Base-by-base conservation (phyloP, 2,329 filamentous ascomycete genomes). In the Iodosphaeria phyllophila region DNA sequence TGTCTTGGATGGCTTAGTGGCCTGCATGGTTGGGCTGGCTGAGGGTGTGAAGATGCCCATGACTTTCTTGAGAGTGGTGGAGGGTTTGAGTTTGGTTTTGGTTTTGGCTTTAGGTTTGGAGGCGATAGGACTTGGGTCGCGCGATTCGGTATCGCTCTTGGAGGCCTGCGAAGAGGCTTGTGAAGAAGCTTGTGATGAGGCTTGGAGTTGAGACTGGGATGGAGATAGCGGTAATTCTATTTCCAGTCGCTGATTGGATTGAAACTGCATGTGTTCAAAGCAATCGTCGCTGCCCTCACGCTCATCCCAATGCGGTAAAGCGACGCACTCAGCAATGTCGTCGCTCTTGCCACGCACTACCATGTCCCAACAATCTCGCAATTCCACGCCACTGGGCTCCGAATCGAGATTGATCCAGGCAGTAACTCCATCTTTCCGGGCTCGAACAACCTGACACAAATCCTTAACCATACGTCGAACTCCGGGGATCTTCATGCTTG, bases 331-430 rank as follows among this genome's bases (percentile, higher is more conserved):
- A 12, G 89, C 89, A 19, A 98, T 75, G 34, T 83, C 73, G 44
- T 98, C 89, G 43, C 80, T 89, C 38, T 77, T 76, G 12, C 82
- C 84, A 35, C 71, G 72, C 18, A 98, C 76, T 11, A 95, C 70
- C 31, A 93, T 53, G 48, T 98, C 89, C 76, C 84, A 98, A 41
- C 80, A 83, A 33, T 91, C 76, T 43, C 86, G 84, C 33, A 95
- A 74, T 30, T 93, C 83, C 34, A 69, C 73, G 12, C 78, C 75
- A 21, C 73, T 64, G 1, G 89, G 89, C 35, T 82, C 78, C 0
- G 78, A 61, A 31, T 92, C 83, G 27, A 82, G 69, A 49, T 95
- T 95, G 50, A 98, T 79, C 82, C 86, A 98, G 24, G 91, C 74
- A 0, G 84, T 82, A 30, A 92, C 67, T 1, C 86, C 84, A 37